A percentile compares a stretch with the other conserved stretches of the same genome.
Evolutionary conservation across 768 basidiomycete genomes (phyloP).

Genomic region (Sarcomyxa edulis): DNA sequence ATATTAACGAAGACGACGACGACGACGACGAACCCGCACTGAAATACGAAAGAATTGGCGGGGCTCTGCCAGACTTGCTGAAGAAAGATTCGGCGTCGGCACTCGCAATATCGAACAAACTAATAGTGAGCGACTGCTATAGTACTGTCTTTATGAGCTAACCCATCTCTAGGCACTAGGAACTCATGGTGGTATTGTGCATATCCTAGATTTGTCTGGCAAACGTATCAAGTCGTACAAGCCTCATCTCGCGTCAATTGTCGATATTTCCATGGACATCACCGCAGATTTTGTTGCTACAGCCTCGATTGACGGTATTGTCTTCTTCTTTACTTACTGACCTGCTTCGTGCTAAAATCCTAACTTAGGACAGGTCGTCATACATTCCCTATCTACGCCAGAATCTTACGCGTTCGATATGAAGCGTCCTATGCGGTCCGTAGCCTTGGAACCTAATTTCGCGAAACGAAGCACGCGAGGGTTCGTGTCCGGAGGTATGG

Average conservation of each 20-base stretch:
- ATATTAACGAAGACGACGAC: conserved; percentile 56
- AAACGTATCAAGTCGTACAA: conserved; percentile 85
- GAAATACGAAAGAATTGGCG: conserved; percentile 84
- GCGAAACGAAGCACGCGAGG: conserved; percentile 70
- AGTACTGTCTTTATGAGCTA: background rate
- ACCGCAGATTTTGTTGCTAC: conserved; percentile 89
- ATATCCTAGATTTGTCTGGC: conserved; percentile 76
- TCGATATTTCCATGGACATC: conserved; percentile 79
- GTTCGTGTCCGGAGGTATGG: conserved; percentile 90
- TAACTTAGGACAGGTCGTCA: conserved; percentile 78
- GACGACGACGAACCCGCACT: conserved; percentile 90
- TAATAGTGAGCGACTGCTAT: conserved; percentile 46
- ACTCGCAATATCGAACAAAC: conserved; percentile 66
- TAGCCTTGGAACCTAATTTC: conserved; percentile 90
- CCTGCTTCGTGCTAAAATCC: conserved; percentile 11
- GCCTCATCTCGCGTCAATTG: conserved; percentile 83
- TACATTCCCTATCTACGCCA: conserved; percentile 72
- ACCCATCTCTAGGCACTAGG: conserved; percentile 67
- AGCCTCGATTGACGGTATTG: conserved; percentile 89
- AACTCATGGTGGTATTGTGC: conserved; percentile 90
- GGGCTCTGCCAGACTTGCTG: conserved; percentile 68
- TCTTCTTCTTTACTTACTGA: background rate
- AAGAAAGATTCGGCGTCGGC: conserved; percentile 89
- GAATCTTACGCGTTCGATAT: conserved; percentile 87
- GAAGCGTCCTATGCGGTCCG: conserved; percentile 85